phyloP scores from a whole-genome alignment of 106 monocot species.

The Cymbidium sinense region DNA sequence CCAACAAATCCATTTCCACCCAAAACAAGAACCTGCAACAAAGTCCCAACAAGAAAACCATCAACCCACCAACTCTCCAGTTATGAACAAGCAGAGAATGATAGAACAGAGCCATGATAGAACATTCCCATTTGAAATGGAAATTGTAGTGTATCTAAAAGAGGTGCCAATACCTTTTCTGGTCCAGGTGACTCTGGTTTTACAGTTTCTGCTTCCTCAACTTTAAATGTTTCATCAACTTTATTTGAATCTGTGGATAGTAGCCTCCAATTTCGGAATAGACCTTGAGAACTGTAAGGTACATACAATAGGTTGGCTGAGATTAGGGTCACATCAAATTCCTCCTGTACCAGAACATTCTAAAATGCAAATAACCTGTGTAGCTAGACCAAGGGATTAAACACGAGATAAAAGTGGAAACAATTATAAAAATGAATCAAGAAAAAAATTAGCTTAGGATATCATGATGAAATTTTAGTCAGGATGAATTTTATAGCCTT shows the following conservation, averaged over 20 bases:
- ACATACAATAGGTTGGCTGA: not conserved
- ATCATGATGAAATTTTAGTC: too few species aligned
- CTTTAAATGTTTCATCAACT: constrained; percentile 71
- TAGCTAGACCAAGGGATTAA: not conserved
- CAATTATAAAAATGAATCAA: not conserved
- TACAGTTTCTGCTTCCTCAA: constrained; percentile 85
- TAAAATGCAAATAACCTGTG: not conserved
- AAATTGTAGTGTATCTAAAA: not conserved
- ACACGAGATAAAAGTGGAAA: not conserved
- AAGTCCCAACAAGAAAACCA: not conserved
- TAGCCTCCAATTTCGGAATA: constrained; percentile 32
- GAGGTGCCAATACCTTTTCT: constrained; percentile 46
- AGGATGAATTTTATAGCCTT: too few species aligned
- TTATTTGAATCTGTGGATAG: constrained; percentile 61
- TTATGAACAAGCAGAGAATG: not conserved
- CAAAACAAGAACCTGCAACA: constrained; percentile 70
- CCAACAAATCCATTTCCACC: constrained; percentile 99
- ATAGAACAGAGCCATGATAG: not conserved
- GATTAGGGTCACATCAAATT: not conserved
- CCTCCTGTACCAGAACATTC: not conserved
- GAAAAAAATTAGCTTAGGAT: too few species aligned
- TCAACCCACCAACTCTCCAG: not conserved
- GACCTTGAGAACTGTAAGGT: constrained; percentile 20
- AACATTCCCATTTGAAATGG: not conserved
- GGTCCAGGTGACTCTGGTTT: constrained; percentile 42